Evolutionary conservation across 2,329 filamentous ascomycete genomes (phyloP).

Genomic region (Curvularia eragrostidis): DNA sequence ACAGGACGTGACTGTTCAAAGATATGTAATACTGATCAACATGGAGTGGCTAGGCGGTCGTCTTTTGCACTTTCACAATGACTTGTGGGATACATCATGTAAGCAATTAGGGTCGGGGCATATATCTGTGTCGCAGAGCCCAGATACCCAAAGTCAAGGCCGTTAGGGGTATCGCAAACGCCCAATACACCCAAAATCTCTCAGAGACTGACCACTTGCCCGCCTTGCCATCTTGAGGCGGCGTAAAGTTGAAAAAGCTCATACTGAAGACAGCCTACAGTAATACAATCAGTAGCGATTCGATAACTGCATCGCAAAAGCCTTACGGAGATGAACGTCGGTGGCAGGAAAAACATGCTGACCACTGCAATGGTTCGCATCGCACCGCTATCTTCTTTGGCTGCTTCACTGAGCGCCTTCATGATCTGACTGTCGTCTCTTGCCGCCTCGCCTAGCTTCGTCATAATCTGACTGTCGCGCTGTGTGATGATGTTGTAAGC

Average conservation of each 20-base stretch:
- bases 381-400: slow-evolving; percentile 23
- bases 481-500: slow-evolving; percentile 30
- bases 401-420: slow-evolving; percentile 22
- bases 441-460: slow-evolving; percentile 20
- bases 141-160: slow-evolving; percentile 19
- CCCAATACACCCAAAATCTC: slow-evolving; percentile 33
- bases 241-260: slow-evolving; percentile 29
- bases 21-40: too few relatives aligned
- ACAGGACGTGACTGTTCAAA: too few relatives aligned
- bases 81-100: too few relatives aligned
- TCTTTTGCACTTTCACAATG: too few relatives aligned
- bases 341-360: slow-evolving; percentile 30
- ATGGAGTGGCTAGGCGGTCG: too few relatives aligned
- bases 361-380: slow-evolving; percentile 29
- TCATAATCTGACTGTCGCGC: slow-evolving; percentile 26
- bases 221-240: slow-evolving; percentile 2
- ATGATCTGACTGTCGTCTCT: slow-evolving; percentile 23
- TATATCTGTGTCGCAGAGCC: slow-evolving; percentile 15
- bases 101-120: not conserved
- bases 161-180: slow-evolving; percentile 26
- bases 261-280: slow-evolving; percentile 35
- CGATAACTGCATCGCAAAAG: not conserved
- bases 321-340: slow-evolving; percentile 30
- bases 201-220: slow-evolving; percentile 23
- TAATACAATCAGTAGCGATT: not conserved